Conservation (phyloP, 1,139 yeast genomes). For the Diutina pseudorugosa region DNA sequence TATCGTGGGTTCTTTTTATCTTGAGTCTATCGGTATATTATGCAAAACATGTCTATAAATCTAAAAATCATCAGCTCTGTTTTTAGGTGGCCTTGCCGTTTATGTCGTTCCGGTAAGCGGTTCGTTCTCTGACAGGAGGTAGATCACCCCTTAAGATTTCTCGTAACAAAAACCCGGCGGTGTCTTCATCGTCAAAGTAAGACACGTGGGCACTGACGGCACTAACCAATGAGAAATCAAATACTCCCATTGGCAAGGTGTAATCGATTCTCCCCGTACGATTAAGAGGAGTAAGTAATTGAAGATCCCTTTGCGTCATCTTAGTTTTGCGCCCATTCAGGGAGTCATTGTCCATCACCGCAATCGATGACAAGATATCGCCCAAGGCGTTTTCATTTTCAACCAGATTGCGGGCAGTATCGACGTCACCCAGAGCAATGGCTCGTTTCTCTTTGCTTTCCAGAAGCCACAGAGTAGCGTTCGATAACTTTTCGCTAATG, state of each 20-base stretch:
- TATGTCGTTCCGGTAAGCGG: background rate
- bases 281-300: background rate
- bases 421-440: background rate
- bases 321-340: background rate
- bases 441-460: background rate
- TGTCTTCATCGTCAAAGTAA: constrained; percentile 78
- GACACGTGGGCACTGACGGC: constrained; percentile 82
- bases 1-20: too few species aligned
- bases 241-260: constrained; percentile 63
- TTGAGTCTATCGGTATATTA: too few species aligned
- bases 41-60: background rate
- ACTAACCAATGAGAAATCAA: constrained; percentile 67
- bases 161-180: constrained; percentile 64
- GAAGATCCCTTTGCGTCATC: background rate
- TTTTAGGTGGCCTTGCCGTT: background rate
- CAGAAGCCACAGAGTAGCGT: background rate
- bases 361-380: background rate
- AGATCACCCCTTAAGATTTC: constrained; percentile 25
- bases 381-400: constrained; percentile 1
- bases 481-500: background rate
- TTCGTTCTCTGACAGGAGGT: background rate
- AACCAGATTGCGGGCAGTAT: background rate
- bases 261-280: constrained; percentile 51
- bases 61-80: background rate
- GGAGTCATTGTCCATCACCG: constrained; percentile 1